Base-by-base conservation (phyloP, 169 alveolate species). In the Theileria annulata region DNA sequence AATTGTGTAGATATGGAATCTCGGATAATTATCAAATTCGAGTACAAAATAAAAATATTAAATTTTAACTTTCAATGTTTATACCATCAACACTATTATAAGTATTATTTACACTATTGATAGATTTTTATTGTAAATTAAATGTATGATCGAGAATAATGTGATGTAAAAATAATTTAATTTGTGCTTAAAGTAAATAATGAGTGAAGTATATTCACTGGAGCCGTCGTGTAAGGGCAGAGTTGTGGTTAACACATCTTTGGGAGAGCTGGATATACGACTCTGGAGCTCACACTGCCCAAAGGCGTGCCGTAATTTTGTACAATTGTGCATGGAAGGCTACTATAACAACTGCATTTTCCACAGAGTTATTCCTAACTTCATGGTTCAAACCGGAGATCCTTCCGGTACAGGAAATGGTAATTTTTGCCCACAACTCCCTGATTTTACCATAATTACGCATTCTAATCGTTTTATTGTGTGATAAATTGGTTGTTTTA, bases 191-290 rank as follows among this genome's bases (percentile, higher is more conserved):
- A 59, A 9, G 6, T 21, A 30, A 3, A 13, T 49, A 81, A 95
- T 95, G 98, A 92, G 96, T 21, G 93, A 84, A 21, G 92, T 87
- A n/a, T 94, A 93, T 72, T 74, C 86, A 31, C 79, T 80, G n/a
- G 97, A 93, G 81, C 98, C 98, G 15, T 94, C 96, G n/a, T 93
- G 96, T 35, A 79, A 92, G 28, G 99, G 99, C 28, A 92, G 95
- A 81, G 96, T 95, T 8, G 93, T 95, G 5, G 31, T 96, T n/a
- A 92, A 91, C 80, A 96, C 99, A 21, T 87, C 93, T 42, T 87
- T 88, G 71, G 99, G 99, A 17, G 97, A 96, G 64, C 84, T 96
- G 58, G 97, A 96, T 68, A 80, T 96, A 42, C 96, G 92, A 48
- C 90, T 96, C 33, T 96, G 97, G 95, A 82, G 96, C 48, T 78